phyloP scores from a whole-genome alignment of 306 rosid genomes.

The Prunus fruticosa region DNA sequence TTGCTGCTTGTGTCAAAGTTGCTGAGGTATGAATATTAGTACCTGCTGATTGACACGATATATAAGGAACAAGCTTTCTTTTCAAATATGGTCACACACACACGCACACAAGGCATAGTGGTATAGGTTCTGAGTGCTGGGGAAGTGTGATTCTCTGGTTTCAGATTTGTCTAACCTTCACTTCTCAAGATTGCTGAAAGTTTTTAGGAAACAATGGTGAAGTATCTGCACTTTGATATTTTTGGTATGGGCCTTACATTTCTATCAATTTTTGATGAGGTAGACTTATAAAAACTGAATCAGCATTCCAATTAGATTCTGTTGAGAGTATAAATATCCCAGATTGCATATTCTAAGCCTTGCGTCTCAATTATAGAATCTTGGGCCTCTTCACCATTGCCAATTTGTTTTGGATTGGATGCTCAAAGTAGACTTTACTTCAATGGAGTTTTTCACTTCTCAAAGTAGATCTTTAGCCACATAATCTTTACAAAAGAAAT shows the following conservation, averaged over 20 bases:
- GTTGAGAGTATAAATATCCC: neutral
- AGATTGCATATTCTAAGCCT: neutral
- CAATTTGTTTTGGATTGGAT: neutral
- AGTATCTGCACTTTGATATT: neutral
- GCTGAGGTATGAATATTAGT: slow-evolving; percentile 58
- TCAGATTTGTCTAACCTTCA: neutral
- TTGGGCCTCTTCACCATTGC: neutral
- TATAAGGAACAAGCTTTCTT: neutral
- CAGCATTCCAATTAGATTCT: neutral
- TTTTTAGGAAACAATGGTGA: neutral
- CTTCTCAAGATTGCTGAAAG: neutral
- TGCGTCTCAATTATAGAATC: neutral
- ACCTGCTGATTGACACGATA: neutral
- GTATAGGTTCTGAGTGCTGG: neutral
- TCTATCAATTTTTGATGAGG: neutral
- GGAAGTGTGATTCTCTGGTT: neutral
- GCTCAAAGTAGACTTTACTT: neutral
- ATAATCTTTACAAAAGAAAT: too few relatives aligned
- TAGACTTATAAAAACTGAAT: neutral
- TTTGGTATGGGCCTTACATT: neutral
- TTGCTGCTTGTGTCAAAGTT: slow-evolving; percentile 89
- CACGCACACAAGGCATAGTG: neutral
- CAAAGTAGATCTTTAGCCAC: neutral
- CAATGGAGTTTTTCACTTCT: neutral
- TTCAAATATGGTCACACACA: neutral